Evolutionary conservation across 257 asterid species (phyloP), one percentile per base, ranked within the genome.

Genomic region (Linaria vulgaris): DNA sequence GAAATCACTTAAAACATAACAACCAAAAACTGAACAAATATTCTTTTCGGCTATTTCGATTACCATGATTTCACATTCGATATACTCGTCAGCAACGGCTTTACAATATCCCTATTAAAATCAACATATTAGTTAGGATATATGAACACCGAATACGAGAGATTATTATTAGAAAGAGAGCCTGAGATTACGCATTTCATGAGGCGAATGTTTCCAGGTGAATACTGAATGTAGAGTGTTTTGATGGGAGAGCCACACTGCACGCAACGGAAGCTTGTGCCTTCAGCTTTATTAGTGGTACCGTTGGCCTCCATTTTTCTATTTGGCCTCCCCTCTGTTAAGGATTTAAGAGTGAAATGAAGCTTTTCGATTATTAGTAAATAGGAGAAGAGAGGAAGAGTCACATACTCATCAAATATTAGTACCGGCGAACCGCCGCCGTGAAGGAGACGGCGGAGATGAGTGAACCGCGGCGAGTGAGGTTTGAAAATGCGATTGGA

Each of bases 51-150:
- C n/a, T n/a, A n/a, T n/a, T n/a, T 4, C 8, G 22, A 56, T 76
- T 81, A 85, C 96, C 98, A 91, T 88, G n/a, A 86, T 44, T 77
- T 88, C 98, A 74, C 98, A 91, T 74, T 91, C 98, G 19, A 88
- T 86, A 69, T 91, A 91, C 71, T 83, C 98, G 59, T 91, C 98
- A 49, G 94, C 95, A 23, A 76, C 87, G 6, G 77, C 76, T 73
- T 81, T 84, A 81, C 98, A 91, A 31, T 74, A 82, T 23, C 67
- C 90, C 96, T 90, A 22, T 69, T 14, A 61, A 56, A 47, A 15
- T 31, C 37, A 12, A 37, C 20, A 37, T 24, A 53, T 41, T 20
- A 63, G n/a, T 44, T 17, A 9, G 25, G 48, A 21, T 1, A 39
- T 17, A 45, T 11, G 23, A 12, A 43, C 4, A 1, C 31, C 39